Conservation (phyloP, 208 protist species). For the Acanthamoeba comandoni region DNA sequence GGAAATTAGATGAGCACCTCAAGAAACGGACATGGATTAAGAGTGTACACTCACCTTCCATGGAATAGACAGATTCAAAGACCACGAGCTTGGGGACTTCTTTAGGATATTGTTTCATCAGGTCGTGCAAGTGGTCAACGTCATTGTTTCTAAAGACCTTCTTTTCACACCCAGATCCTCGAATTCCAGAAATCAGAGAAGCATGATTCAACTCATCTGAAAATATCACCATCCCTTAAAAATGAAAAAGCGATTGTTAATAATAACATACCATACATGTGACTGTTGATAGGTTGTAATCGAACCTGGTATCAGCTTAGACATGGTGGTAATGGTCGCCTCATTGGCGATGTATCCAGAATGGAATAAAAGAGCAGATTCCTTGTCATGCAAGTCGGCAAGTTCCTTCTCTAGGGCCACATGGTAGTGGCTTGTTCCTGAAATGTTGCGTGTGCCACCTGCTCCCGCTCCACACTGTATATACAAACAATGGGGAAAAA, state of each 20-base stretch:
- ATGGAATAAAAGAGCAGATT: constrained; percentile 94
- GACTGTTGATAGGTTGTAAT: too few species aligned
- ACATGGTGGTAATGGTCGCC: constrained; percentile 89
- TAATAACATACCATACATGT: too few species aligned
- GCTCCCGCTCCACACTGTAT: constrained; percentile 88
- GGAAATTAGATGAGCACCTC: too few species aligned
- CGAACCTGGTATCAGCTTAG: constrained; percentile 85
- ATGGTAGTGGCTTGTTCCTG: constrained; percentile 88
- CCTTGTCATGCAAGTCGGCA: constrained; percentile 94
- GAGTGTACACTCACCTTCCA: too few species aligned
- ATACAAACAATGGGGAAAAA: constrained; percentile 43
- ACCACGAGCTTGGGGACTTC: constrained; percentile 91
- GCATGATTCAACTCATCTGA: constrained; percentile 97
- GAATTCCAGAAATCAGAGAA: constrained; percentile 96
- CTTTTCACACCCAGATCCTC: constrained; percentile 90
- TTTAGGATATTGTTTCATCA: constrained; percentile 84
- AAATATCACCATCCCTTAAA: constrained; percentile 90
- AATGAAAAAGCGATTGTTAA: too few species aligned
- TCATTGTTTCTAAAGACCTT: constrained; percentile 95
- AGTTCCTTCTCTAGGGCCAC: constrained; percentile 93
- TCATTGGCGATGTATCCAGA: constrained; percentile 96
- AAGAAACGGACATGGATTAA: too few species aligned
- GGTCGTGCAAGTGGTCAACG: constrained; percentile 93
- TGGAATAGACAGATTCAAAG: constrained; percentile 98
- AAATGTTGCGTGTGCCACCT: constrained; percentile 92